Evolutionary conservation across 768 basidiomycete genomes (phyloP).

Genomic region (Tricholomella constricta): DNA sequence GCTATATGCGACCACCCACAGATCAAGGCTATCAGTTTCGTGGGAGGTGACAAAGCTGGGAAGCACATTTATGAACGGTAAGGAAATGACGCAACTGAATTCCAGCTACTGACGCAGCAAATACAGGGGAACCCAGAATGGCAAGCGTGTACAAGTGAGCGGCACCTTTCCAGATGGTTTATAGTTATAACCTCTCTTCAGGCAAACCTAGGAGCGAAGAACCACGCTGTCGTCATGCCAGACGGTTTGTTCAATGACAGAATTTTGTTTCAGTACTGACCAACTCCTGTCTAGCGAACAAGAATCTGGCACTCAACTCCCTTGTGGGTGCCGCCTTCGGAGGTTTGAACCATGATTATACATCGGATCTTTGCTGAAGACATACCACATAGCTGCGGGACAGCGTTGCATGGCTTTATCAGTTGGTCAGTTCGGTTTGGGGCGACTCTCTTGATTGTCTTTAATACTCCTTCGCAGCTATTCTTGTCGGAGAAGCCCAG

Average conservation of each 20-base stretch:
- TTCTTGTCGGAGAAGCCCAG: slow-evolving; percentile 79
- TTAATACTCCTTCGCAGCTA: slow-evolving; percentile 37
- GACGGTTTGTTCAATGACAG: slow-evolving; percentile 60
- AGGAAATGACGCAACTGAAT: slow-evolving; percentile 5
- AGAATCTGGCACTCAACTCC: slow-evolving; percentile 88
- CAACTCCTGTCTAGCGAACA: slow-evolving; percentile 65
- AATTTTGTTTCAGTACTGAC: background rate
- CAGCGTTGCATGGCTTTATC: slow-evolving; percentile 98
- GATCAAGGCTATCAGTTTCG: slow-evolving; percentile 95
- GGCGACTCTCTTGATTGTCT: background rate
- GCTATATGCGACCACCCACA: slow-evolving; percentile 89
- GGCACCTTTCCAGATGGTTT: too few relatives aligned
- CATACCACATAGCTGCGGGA: slow-evolving; percentile 69
- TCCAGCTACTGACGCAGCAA: slow-evolving; percentile 7
- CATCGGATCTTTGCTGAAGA: slow-evolving; percentile 7
- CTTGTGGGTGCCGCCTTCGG: slow-evolving; percentile 94
- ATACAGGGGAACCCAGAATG: slow-evolving; percentile 74
- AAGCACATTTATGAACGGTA: slow-evolving; percentile 91
- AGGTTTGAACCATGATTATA: slow-evolving; percentile 40
- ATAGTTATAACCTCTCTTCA: slow-evolving; percentile 17
- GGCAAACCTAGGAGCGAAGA: slow-evolving; percentile 90
- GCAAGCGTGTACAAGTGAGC: slow-evolving; percentile 82
- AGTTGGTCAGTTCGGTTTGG: slow-evolving; percentile 57
- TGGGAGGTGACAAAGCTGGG: slow-evolving; percentile 92
- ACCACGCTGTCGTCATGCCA: slow-evolving; percentile 91